Evolutionary conservation across 2,329 filamentous ascomycete genomes (phyloP).

Genomic region (Trichoderma sp.): DNA sequence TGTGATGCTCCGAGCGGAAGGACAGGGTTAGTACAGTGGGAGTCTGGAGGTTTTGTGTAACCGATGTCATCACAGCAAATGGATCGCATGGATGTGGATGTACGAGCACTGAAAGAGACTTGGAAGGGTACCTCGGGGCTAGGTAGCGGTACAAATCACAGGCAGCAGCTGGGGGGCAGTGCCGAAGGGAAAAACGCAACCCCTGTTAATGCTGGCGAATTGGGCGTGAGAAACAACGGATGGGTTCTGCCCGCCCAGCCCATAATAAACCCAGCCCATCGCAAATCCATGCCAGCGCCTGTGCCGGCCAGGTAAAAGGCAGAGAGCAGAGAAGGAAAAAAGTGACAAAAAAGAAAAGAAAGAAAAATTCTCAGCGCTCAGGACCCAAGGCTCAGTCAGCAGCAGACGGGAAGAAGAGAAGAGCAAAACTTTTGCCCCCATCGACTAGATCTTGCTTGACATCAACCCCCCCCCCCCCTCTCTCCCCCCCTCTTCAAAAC

Average conservation of each 20-base stretch:
- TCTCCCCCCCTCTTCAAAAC: constrained; percentile 17
- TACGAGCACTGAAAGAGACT: background rate
- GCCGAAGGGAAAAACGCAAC: background rate
- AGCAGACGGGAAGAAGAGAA: background rate
- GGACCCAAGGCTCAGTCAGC: background rate
- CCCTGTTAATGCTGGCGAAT: background rate
- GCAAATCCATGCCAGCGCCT: background rate
- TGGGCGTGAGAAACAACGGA: background rate
- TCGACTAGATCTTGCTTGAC: constrained; percentile 16
- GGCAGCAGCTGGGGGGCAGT: constrained; percentile 16
- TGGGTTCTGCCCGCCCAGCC: background rate
- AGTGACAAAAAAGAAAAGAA: background rate
- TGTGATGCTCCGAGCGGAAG: background rate
- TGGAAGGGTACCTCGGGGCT: background rate
- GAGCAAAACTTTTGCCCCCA: constrained; percentile 8
- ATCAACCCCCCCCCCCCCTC: background rate
- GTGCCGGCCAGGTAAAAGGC: background rate
- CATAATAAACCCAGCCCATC: constrained; percentile 14
- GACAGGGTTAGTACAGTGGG: background rate
- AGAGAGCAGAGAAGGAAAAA: background rate
- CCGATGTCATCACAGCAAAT: background rate
- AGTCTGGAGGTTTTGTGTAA: background rate
- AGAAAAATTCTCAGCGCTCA: background rate
- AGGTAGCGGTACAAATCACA: background rate
- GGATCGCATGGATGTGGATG: background rate